Base-by-base conservation (phyloP, 2,329 filamentous ascomycete genomes). In the Pseudogymnoascus pannorum region DNA sequence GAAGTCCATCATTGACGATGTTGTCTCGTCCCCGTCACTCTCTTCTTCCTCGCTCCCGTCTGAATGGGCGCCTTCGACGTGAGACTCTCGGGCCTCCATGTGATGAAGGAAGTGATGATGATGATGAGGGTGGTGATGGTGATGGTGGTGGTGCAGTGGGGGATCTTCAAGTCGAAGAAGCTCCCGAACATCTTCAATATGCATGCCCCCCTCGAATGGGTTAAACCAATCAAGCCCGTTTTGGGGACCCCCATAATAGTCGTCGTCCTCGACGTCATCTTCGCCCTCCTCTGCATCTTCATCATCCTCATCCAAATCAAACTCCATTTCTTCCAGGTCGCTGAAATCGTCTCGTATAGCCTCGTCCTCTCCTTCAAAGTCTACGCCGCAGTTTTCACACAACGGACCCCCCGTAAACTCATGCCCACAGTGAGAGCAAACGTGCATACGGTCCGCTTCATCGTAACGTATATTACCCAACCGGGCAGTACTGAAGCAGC, bases 351-450 rank as follows among this genome's bases (percentile, higher is more conserved):
- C 72, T 68, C 75, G 71, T 67, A 73, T 72, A 73, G 69, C 51
- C 68, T 73, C 67, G 69, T 74, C 22, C 67, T 72, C 62, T 72
- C 73, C 60, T 71, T 80, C 78, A 20, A 78, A 75, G 58, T 78
- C 76, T 59, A 80, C 82, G 58, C 81, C 78, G 62, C 86, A 89
- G 18, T 77, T 74, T 20, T 69, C 64, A 67, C 86, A 89, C 3
- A 67, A 71, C 66, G 61, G 65, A 4, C 82, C 82, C 44, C 85
- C 83, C 68, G 85, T 83, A 54, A 88, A 75, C 71, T 89, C 87
- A 78, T 81, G 83, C 7, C 78, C 73, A 71, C 87, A 89, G 2
- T 74, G 65, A 1, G 85, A 85, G 70, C 87, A 89, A 65, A 86
- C 79, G 60, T 81, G 74, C 16, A 88, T 79, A 33, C 81, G 80